These are phyloP conservation scores for Trametes cinnabarina DNA, from an alignment of 768 basidiomycete genomes.

Conservation along the genomic window DNA sequence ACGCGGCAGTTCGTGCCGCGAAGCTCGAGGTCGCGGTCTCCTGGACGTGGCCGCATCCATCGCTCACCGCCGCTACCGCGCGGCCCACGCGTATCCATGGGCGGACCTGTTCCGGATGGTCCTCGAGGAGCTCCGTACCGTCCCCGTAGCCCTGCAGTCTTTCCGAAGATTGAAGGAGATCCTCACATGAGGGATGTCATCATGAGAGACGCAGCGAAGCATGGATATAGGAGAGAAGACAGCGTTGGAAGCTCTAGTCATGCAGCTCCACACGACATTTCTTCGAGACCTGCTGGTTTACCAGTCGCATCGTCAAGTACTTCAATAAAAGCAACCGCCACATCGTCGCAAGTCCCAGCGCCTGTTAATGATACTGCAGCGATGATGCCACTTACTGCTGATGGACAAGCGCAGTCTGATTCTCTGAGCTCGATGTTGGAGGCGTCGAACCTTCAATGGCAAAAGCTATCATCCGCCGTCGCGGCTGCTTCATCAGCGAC, in stretches of 20 bases:
- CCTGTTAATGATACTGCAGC: not conserved
- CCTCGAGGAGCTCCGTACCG: not conserved
- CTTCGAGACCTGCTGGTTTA: not conserved
- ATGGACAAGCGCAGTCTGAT: not conserved
- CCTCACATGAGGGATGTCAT: not conserved
- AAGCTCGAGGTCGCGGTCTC: slow-evolving; percentile 14
- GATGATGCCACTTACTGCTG: not conserved
- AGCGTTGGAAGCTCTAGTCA: slow-evolving; percentile 13
- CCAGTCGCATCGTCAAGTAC: not conserved
- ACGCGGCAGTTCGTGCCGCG: slow-evolving; percentile 1
- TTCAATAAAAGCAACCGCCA: not conserved
- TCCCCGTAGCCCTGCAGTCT: not conserved
- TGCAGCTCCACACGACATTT: not conserved
- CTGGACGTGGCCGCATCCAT: not conserved
- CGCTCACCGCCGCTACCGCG: slow-evolving; percentile 3
- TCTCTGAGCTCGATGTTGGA: slow-evolving; percentile 6
- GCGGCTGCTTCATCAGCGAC: slow-evolving; percentile 12
- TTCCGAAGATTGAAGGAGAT: slow-evolving; percentile 11
- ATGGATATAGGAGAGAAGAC: not conserved
- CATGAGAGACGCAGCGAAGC: slow-evolving; percentile 4
- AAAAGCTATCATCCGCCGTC: slow-evolving; percentile 14
- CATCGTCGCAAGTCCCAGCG: not conserved
- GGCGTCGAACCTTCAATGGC: slow-evolving; percentile 9
- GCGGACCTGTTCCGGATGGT: not conserved
- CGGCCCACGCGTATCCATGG: not conserved